These are phyloP conservation scores for Cryptosporidium ubiquitum DNA, from an alignment of 169 alveolate genomes.

Conservation along the genomic window DNA sequence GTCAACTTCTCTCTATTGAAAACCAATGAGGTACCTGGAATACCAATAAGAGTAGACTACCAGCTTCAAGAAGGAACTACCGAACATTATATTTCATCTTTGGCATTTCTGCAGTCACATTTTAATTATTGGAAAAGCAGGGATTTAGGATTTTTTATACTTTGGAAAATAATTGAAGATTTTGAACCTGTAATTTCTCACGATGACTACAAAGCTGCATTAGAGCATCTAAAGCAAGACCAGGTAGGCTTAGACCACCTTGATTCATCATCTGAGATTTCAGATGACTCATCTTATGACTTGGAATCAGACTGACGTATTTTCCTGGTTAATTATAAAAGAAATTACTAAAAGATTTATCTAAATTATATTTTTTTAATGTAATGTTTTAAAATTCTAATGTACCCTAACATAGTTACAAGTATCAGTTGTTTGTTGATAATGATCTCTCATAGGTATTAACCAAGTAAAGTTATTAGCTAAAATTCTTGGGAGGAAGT, in stretches of 20 bases:
- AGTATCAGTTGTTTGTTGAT: conserved; percentile 39
- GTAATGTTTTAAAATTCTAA: background rate
- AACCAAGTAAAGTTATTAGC: conserved; percentile 58
- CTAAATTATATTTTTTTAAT: background rate
- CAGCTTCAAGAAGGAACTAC: conserved; percentile 87
- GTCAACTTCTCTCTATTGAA: conserved; percentile 42
- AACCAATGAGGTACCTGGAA: conserved; percentile 37
- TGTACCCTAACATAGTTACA: conserved; percentile 42
- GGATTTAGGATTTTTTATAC: conserved; percentile 84
- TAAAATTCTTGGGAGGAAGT: conserved; percentile 45
- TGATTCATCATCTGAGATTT: background rate
- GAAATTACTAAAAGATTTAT: background rate
- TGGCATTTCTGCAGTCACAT: conserved; percentile 86
- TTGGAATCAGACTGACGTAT: background rate
- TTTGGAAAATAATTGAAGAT: conserved; percentile 70
- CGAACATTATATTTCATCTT: conserved; percentile 85
- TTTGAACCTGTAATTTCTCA: conserved; percentile 63
- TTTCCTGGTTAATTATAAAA: conserved; percentile 1
- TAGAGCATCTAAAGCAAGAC: conserved; percentile 65
- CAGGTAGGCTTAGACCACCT: conserved; percentile 12
- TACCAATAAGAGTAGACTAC: conserved; percentile 78
- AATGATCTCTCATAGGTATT: conserved; percentile 58
- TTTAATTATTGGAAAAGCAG: conserved; percentile 85
- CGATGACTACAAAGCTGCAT: conserved; percentile 56
- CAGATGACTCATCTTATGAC: conserved; percentile 31